Evolutionary conservation across 208 protist species (phyloP), one percentile per base, ranked within the genome.

Genomic region (Entamoeba moshkovskii): DNA sequence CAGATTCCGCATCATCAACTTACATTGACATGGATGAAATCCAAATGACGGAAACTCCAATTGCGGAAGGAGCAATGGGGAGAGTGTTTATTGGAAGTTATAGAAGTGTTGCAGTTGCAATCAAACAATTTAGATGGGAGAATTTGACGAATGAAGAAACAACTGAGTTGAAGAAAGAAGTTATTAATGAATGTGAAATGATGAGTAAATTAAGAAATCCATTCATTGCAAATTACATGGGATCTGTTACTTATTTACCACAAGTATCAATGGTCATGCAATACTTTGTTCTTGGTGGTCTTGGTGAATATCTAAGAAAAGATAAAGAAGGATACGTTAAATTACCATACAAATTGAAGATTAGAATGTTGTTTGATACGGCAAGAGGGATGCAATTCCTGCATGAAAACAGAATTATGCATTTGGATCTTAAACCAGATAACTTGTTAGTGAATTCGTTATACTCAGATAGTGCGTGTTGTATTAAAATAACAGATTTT

Each of bases 401-500:
- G 29, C 59, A 73, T 73, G 59, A 73, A 73, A 73, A 73, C 29
- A 25, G 25, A 13, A 85, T 85, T 44, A 15, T 85, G 13, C 59
- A 85, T 38, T 85, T 85, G 25, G 59, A 85, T 44, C n/a, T 85
- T 33, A 85, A 85, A 38, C 59, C 59, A 38, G 59, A 85, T 13
- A 85, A 85, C n/a, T 1, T 85, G 0, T 38, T 85, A 38, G 59
- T 85, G 8, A 85, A 85, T 85, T 85, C 59, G 2, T 85, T 85
- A 38, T 29, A 85, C 1, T 4, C 59, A 29, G 33, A 85, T 22
- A 44, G 25, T 47, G 85, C 33, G 42, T 47, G 45, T 45, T 92
- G 42, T 46, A 44, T 92, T 18, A 92, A 92, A 92, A 47, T 92
- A 15, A 92, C 85, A 45, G 85, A 92, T 16, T 92, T 92, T 92